phyloP scores from a whole-genome alignment of 495 filamentous ascomycete species.

The Neurospora sp. region DNA sequence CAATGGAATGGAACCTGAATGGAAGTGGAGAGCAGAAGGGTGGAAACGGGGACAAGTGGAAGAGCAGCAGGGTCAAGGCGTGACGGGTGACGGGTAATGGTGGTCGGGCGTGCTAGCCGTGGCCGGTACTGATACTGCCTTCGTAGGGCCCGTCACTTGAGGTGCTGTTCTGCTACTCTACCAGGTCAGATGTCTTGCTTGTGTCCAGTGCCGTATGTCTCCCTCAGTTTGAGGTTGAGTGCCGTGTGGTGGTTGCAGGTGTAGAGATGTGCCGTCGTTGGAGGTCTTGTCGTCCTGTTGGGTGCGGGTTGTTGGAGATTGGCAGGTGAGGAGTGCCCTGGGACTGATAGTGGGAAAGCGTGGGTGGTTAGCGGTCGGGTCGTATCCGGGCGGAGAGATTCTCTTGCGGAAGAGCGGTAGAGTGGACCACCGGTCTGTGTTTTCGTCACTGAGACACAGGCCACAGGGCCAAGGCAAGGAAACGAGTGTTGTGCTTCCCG shows the following conservation, averaged over 20 bases:
- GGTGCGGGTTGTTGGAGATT: not conserved
- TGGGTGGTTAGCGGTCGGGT: not conserved
- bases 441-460: not conserved
- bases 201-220: not conserved
- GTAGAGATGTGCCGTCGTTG: not conserved
- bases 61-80: slow-evolving; percentile 11
- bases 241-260: not conserved
- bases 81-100: not conserved
- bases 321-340: not conserved
- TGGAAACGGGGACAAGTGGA: not conserved
- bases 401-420: not conserved
- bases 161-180: not conserved
- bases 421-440: not conserved
- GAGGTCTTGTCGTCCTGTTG: not conserved
- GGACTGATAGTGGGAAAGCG: not conserved
- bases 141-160: not conserved
- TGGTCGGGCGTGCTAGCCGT: not conserved
- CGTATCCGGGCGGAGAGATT: not conserved
- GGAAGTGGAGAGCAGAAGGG: not conserved
- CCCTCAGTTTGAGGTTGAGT: not conserved
- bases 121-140: not conserved
- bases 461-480: not conserved
- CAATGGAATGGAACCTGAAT: slow-evolving; percentile 11
- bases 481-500: not conserved
- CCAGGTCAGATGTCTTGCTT: not conserved